These are phyloP conservation scores for Penicillium concentricum DNA, from an alignment of 2,329 filamentous ascomycete genomes.

Conservation along the genomic window DNA sequence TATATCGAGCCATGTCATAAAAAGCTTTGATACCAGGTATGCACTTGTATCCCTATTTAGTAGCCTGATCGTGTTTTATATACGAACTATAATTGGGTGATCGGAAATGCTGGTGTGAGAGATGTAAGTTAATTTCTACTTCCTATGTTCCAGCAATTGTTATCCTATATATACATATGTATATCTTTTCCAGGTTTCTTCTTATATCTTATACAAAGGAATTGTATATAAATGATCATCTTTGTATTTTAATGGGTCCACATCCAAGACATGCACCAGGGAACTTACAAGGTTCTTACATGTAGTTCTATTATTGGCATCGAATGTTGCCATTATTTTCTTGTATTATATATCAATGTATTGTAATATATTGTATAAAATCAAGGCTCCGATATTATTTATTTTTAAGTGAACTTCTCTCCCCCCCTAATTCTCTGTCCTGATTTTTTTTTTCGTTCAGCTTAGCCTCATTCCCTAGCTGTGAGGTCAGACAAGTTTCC, in stretches of 20 bases:
- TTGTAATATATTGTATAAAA: not conserved
- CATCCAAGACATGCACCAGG: constrained; percentile 17
- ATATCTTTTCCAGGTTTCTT: no score
- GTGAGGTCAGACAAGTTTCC: not conserved
- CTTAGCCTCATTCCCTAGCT: constrained; percentile 8
- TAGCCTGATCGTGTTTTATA: not conserved
- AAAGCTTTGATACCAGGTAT: not conserved
- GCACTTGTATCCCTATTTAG: not conserved
- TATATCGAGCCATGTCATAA: not conserved
- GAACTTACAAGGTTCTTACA: not conserved
- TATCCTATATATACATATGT: no score
- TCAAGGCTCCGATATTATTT: not conserved
- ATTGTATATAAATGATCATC: not conserved
- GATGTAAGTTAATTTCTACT: not conserved
- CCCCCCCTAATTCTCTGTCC: not conserved
- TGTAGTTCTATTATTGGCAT: constrained; percentile 26
- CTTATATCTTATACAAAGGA: not conserved
- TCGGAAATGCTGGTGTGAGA: not conserved
- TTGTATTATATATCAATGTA: constrained; percentile 1
- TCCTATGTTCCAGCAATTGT: not conserved
- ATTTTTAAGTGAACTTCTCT: not conserved
- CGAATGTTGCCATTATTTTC: no score
- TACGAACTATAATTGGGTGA: not conserved
- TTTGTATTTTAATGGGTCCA: constrained; percentile 13
- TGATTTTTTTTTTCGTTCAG: not conserved